Conservation (phyloP, 2,329 filamentous ascomycete genomes). For the Penicillium italicum region DNA sequence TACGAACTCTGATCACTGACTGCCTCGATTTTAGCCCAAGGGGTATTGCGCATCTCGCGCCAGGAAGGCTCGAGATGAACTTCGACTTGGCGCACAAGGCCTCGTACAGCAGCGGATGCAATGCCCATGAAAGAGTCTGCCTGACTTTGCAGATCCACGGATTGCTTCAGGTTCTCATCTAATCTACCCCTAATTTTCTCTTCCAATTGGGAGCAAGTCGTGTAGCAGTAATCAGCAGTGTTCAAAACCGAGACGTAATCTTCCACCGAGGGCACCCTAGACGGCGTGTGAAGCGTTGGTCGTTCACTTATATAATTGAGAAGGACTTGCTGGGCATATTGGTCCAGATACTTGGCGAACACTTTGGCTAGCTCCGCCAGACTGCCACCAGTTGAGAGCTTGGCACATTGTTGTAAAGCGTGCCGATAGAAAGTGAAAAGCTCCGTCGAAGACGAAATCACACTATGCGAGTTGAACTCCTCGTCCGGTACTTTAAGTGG, state of each 20-base stretch:
- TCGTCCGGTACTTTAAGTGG: slow-evolving; percentile 78
- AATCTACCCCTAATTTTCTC: slow-evolving; percentile 91
- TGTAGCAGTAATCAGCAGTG: slow-evolving; percentile 95
- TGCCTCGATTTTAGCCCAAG: slow-evolving; percentile 89
- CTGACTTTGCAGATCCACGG: slow-evolving; percentile 86
- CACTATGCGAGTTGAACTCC: slow-evolving; percentile 84
- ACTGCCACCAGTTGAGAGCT: slow-evolving; percentile 85
- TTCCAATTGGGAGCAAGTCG: slow-evolving; percentile 86
- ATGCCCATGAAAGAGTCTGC: slow-evolving; percentile 95
- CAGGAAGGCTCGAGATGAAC: slow-evolving; percentile 78
- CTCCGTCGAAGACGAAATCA: slow-evolving; percentile 91
- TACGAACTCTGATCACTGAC: slow-evolving; percentile 94
- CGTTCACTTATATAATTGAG: slow-evolving; percentile 66
- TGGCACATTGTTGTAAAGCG: slow-evolving; percentile 89
- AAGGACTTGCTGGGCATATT: slow-evolving; percentile 90
- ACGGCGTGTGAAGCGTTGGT: slow-evolving; percentile 52
- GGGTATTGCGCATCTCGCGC: slow-evolving; percentile 95
- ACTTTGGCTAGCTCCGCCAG: slow-evolving; percentile 80
- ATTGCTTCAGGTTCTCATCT: slow-evolving; percentile 69
- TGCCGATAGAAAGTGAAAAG: slow-evolving; percentile 96
- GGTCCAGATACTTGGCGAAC: slow-evolving; percentile 88
- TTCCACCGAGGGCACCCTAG: slow-evolving; percentile 56
- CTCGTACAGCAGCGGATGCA: slow-evolving; percentile 78
- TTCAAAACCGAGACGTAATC: slow-evolving; percentile 85
- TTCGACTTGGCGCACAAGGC: slow-evolving; percentile 80